Conservation (phyloP, 768 basidiomycete genomes). For the Mycena capillaripes region DNA sequence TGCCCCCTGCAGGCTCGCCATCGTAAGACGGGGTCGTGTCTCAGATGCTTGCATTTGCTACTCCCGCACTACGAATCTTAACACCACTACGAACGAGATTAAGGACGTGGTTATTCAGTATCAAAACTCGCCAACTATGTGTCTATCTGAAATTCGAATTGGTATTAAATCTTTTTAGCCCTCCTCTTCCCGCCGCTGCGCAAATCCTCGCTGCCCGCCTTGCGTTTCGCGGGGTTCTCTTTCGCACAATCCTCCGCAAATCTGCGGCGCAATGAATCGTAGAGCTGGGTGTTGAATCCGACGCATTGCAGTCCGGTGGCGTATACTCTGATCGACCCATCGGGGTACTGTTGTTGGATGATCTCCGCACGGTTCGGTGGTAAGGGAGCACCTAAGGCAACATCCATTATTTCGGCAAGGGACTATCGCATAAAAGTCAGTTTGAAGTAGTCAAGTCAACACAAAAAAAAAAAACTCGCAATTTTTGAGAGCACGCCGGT, state of each 20-base stretch:
- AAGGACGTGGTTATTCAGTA: constrained; percentile 7
- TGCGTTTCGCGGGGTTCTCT: background rate
- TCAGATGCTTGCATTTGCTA: constrained; percentile 7
- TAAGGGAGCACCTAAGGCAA: background rate
- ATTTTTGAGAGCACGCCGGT: background rate
- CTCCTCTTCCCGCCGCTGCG: background rate
- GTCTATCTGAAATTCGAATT: too few species aligned
- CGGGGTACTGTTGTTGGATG: background rate
- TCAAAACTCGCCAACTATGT: too few species aligned
- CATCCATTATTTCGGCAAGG: background rate
- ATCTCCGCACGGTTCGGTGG: background rate
- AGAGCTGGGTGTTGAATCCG: background rate
- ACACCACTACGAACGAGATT: constrained; percentile 9
- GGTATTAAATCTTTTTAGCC: background rate
- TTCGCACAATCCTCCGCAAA: background rate
- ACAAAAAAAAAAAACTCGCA: background rate
- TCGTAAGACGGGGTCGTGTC: constrained; percentile 4
- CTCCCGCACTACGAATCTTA: background rate
- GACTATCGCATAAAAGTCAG: background rate
- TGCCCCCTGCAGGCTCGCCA: constrained; percentile 6
- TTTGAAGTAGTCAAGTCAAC: too few species aligned
- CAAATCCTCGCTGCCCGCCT: constrained; percentile 1
- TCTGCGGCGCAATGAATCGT: background rate
- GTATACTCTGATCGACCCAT: background rate
- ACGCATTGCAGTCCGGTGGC: constrained; percentile 1